Percentiles rank a stretch among this genome's conserved stretches.
Evolutionary conservation across 768 basidiomycete species (phyloP).

Genomic region (Multifurca ochricompacta): DNA sequence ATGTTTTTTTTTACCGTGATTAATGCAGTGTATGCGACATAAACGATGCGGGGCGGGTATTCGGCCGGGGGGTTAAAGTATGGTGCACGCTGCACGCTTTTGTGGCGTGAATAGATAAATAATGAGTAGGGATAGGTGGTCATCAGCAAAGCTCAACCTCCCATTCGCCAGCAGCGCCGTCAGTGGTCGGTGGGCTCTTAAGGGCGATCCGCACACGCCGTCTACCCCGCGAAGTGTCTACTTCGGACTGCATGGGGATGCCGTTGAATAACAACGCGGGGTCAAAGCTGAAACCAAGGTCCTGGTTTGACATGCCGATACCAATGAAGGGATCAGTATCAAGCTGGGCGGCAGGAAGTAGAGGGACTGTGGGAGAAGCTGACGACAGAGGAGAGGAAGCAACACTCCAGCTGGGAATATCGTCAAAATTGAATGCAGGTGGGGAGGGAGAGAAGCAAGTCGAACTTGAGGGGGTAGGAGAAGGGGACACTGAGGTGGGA

Average conservation of each 20-base stretch:
- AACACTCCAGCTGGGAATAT: conserved; percentile 20
- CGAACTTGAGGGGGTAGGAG: conserved; percentile 33
- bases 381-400: conserved; percentile 20
- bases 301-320: conserved; percentile 33
- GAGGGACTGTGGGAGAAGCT: conserved; percentile 25
- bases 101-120: conserved; percentile 9
- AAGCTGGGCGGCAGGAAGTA: conserved; percentile 32
- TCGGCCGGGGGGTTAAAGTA: background rate
- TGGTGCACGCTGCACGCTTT: conserved; percentile 12
- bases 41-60: conserved; percentile 8
- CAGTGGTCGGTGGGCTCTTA: conserved; percentile 53
- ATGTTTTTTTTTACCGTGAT: conserved; percentile 15
- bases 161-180: conserved; percentile 70
- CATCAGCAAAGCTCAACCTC: conserved; percentile 61
- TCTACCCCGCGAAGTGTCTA: conserved; percentile 29
- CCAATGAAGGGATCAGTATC: conserved; percentile 52
- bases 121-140: conserved; percentile 6
- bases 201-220: conserved; percentile 60
- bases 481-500: conserved; percentile 31
- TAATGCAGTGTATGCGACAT: conserved; percentile 10
- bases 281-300: conserved; percentile 32
- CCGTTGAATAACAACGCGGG: conserved; percentile 31
- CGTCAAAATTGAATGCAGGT: conserved; percentile 19
- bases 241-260: conserved; percentile 30
- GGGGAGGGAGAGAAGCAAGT: conserved; percentile 31